Percentiles rank a stretch among this genome's conserved stretches.
Evolutionary conservation across 1,284 basidiomycete species (phyloP).

Genomic region (Marasmius oreades): DNA sequence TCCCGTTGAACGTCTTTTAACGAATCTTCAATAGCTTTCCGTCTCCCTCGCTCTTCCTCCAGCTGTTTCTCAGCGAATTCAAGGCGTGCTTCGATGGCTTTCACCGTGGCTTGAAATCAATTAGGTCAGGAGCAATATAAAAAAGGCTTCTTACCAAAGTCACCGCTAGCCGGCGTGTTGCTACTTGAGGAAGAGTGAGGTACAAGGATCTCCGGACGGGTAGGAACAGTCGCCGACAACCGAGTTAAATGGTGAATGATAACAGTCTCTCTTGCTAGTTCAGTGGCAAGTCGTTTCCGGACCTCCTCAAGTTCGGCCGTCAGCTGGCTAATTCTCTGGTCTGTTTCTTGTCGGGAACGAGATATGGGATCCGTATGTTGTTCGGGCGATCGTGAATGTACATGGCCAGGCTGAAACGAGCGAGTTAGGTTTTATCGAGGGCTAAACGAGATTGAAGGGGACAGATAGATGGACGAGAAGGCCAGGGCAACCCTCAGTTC

Average conservation of each 20-base stretch:
- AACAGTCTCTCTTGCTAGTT: neutral
- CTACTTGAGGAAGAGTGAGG: neutral
- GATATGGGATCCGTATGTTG: too few species aligned
- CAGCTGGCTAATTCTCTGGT: neutral
- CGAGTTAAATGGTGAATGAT: neutral
- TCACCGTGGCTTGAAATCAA: neutral
- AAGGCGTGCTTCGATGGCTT: slow-evolving; percentile 11
- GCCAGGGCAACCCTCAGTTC: too few species aligned
- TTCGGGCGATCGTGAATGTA: too few species aligned
- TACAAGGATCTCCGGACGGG: too few species aligned
- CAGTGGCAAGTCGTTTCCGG: neutral
- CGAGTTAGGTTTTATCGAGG: too few species aligned
- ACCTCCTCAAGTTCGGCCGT: neutral
- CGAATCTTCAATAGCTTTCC: slow-evolving; percentile 31
- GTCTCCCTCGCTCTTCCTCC: slow-evolving; percentile 28
- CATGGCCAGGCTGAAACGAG: too few species aligned
- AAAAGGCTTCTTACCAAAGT: neutral
- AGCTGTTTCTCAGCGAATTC: slow-evolving; percentile 22
- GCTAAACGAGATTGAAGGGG: too few species aligned
- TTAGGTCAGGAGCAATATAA: neutral
- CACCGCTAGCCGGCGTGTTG: neutral
- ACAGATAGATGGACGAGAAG: too few species aligned
- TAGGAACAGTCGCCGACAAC: too few species aligned
- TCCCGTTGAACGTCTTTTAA: slow-evolving; percentile 39
- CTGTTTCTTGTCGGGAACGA: too few species aligned